phyloP scores from a whole-genome alignment of 768 basidiomycete species.

The Suillus brevipes region DNA sequence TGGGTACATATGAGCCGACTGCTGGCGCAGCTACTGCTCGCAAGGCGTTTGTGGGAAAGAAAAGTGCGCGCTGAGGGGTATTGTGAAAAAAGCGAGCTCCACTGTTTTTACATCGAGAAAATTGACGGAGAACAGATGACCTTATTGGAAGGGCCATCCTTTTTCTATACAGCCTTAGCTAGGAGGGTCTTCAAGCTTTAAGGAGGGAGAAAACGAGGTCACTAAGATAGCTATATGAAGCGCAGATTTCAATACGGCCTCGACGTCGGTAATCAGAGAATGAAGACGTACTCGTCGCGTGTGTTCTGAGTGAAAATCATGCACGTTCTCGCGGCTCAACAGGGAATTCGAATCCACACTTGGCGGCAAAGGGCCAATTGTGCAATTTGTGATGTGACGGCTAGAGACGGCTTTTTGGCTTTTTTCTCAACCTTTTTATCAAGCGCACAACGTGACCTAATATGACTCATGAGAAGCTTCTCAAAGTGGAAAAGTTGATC shows the following conservation, averaged over 20 bases:
- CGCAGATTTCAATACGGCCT: neutral
- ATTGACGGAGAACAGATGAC: constrained; percentile 14
- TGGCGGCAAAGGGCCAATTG: neutral
- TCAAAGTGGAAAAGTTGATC: neutral
- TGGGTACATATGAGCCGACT: constrained; percentile 65
- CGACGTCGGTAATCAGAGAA: neutral
- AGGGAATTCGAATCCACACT: neutral
- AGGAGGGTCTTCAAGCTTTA: constrained; percentile 9
- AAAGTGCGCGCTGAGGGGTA: constrained; percentile 34
- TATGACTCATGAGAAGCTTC: neutral
- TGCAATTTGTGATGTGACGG: neutral
- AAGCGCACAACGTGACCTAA: neutral
- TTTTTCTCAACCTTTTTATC: neutral
- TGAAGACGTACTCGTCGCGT: constrained; percentile 34
- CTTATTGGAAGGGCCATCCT: constrained; percentile 3
- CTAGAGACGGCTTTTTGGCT: neutral
- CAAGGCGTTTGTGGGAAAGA: constrained; percentile 50
- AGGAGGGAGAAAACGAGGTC: constrained; percentile 32
- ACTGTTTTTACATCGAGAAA: constrained; percentile 21
- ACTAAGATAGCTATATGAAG: constrained; percentile 27
- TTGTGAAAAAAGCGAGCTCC: constrained; percentile 53
- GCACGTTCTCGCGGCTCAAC: constrained; percentile 17
- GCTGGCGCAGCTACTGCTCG: constrained; percentile 75
- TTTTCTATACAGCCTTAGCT: neutral
- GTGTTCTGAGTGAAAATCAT: constrained; percentile 36